phyloP scores from a whole-genome alignment of 1,284 basidiomycete species.

The Porogramme epimiltina region DNA sequence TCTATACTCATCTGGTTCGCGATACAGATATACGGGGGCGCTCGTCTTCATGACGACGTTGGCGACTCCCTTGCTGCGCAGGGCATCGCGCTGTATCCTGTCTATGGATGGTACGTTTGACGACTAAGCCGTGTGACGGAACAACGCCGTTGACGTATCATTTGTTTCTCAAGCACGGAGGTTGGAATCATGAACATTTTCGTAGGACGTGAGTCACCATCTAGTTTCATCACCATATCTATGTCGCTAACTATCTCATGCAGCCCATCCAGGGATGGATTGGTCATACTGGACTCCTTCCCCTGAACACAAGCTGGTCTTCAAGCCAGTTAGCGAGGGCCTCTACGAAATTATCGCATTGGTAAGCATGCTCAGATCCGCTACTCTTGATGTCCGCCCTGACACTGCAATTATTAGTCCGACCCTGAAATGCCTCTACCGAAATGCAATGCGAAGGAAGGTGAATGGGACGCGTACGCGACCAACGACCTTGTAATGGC shows the following conservation, averaged over 20 bases:
- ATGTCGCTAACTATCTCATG: neutral
- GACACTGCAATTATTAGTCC: constrained; percentile 9
- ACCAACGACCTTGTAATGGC: constrained; percentile 44
- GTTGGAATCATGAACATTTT: constrained; percentile 20
- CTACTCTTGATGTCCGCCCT: too few species aligned
- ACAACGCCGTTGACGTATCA: too few species aligned
- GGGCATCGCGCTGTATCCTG: constrained; percentile 3
- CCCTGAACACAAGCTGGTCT: neutral
- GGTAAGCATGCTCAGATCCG: constrained; percentile 7
- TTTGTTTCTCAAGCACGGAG: constrained; percentile 27
- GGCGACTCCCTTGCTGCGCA: constrained; percentile 11
- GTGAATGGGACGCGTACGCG: constrained; percentile 29
- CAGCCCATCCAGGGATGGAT: constrained; percentile 22
- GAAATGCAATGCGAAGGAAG: constrained; percentile 29
- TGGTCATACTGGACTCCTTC: constrained; percentile 26
- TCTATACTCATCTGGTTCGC: too few species aligned
- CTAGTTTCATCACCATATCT: too few species aligned
- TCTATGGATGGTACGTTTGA: constrained; percentile 12
- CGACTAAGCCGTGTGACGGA: too few species aligned
- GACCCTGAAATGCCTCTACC: constrained; percentile 14
- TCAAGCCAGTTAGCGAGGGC: constrained; percentile 21
- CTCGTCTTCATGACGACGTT: constrained; percentile 3
- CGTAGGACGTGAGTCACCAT: constrained; percentile 7
- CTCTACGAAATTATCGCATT: constrained; percentile 22
- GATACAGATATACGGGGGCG: constrained; percentile 5